A percentile compares a stretch with the other conserved stretches of the same genome.
Evolutionary conservation across 2,329 filamentous ascomycete genomes (phyloP).

Genomic region (Parafenestella ontariensis): DNA sequence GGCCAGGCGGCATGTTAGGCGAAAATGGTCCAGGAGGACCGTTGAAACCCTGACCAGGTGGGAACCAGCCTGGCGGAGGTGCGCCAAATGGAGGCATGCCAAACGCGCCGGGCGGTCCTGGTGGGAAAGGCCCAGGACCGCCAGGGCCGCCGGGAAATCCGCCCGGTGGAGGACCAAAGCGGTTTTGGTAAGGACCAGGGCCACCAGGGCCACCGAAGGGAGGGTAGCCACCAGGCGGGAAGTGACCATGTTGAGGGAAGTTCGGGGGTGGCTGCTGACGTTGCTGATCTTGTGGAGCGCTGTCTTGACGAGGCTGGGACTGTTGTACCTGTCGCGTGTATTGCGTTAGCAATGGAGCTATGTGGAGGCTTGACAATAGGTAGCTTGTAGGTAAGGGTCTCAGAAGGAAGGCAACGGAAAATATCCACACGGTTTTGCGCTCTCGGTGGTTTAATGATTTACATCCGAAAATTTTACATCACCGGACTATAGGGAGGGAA

Average conservation of each 20-base stretch:
- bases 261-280: conserved; percentile 48
- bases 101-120: conserved; percentile 60
- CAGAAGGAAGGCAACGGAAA: conserved; percentile 99
- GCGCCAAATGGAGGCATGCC: conserved; percentile 77
- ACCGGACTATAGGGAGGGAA: conserved; percentile 56
- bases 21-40: conserved; percentile 70
- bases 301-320: conserved; percentile 32
- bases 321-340: conserved; percentile 41
- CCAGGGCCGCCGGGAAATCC: conserved; percentile 53
- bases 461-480: conserved; percentile 98
- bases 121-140: conserved; percentile 57
- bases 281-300: conserved; percentile 29
- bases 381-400: conserved; percentile 53
- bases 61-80: conserved; percentile 73
- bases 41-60: conserved; percentile 77
- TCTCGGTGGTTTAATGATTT: conserved; percentile 85
- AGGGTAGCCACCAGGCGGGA: conserved; percentile 51
- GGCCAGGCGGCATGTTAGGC: conserved; percentile 66
- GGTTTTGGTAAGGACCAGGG: conserved; percentile 46
- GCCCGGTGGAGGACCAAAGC: conserved; percentile 56
- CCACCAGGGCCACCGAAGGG: conserved; percentile 51
- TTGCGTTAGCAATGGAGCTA: conserved; percentile 30
- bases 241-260: conserved; percentile 51
- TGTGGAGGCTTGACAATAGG: conserved; percentile 15
- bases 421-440: conserved; percentile 96